Evolutionary conservation across 2,329 filamentous ascomycete species (phyloP), one percentile per base, ranked within the genome.

Genomic region (Dothideomycetes sp.): DNA sequence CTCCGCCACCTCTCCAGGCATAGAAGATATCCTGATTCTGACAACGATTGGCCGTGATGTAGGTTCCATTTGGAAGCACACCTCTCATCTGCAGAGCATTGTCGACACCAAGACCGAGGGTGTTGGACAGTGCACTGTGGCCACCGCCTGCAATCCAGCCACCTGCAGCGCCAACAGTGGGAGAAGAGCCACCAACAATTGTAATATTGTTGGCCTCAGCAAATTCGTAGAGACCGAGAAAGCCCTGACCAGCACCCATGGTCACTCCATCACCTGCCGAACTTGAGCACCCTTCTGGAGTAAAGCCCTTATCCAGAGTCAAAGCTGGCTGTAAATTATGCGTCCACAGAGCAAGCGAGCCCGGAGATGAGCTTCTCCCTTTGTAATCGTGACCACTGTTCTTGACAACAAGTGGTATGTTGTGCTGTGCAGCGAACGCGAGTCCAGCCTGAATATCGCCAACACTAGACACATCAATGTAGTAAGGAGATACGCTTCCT

Each of bases 121-220:
- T 59, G 2, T 69, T 69, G 22, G 61, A 63, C 2, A 81, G 60
- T 0, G 67, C 60, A 1, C 66, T 68, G 49, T 79, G 74, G 0
- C 78, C 77, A 11, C 74, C 77, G 4, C 75, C 75, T 51, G 76
- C 72, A 3, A 62, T 68, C 47, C 72, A 81, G 1, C 77, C 77
- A 12, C 77, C 77, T 0, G 71, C 69, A 5, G 75, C 47, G 1
- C 75, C 75, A 4, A 80, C 75, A 0, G 68, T 71, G 1, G 66
- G 66, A 30, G 65, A 68, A 2, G 66, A 66, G 2, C 76, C 77
- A 1, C 70, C 72, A 0, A 81, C 69, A 4, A 78, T 58, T 1
- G 64, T 63, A 12, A 73, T 55, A 36, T 68, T 64, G 40, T 62
- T 49, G 2, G 58, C 48, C 37, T 68, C 57, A 0, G 72, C 64